Evolutionary conservation across 139 green algal species (phyloP), one percentile per base, ranked within the genome.

Genomic region (Picochlorum costavermella): DNA sequence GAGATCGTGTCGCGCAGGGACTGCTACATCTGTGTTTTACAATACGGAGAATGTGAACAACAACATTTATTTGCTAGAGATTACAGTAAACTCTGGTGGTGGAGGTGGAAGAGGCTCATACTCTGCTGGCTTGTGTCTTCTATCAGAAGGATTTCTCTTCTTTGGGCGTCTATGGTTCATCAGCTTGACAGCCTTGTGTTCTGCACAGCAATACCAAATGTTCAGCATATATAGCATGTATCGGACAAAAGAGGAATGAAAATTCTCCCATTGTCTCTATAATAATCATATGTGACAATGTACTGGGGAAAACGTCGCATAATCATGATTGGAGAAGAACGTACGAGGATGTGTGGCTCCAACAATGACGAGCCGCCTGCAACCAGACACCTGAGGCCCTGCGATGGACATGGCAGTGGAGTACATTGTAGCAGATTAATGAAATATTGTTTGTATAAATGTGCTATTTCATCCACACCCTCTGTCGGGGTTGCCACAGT

Each of bases 91-190:
- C 48, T 72, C 68, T 28, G 76, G 72, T 17, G 76, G 76, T n/a
- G 76, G 64, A 2, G 76, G 60, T 2, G 76, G 76, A 43, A 83
- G 73, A 5, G 69, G 53, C 50, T 57, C 64, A 45, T 83, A 83
- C 64, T 78, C 50, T 11, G 71, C 56, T 16, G 76, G 72, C 37
- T 49, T 70, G 68, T 73, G 74, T 62, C 64, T 63, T 51, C 63
- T 75, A 71, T 83, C 76, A 37, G 46, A 53, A 53, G 46, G n/a
- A 40, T 26, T 66, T 51, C 25, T 64, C 58, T 64, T 64, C 58
- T 64, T 64, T 57, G 58, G 58, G 20, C 58, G n/a, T 28, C 58
- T 64, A 31, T 64, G 58, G n/a, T 64, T 64, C 58, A 64, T 64
- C 12, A 56, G 23, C 25, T 64, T 50, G 40, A 64, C 58, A 33